These are phyloP conservation scores for Gloeostereum incarnatum DNA, from an alignment of 768 basidiomycete genomes.

Conservation along the genomic window DNA sequence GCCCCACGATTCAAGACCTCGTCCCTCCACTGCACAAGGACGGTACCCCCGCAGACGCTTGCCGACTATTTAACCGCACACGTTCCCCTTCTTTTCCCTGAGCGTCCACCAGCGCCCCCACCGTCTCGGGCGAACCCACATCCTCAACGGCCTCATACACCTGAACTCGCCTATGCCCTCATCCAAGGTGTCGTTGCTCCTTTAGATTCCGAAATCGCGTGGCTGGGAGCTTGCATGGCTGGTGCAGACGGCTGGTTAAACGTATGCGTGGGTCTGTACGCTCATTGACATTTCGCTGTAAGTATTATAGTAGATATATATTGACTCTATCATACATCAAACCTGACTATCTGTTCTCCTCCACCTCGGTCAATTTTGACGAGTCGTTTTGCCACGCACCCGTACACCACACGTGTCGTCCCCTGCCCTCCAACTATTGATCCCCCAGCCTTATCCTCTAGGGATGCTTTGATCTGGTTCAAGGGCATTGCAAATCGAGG, in stretches of 20 bases:
- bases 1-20: constrained; percentile 86
- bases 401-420: constrained; percentile 58
- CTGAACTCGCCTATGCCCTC: constrained; percentile 64
- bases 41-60: constrained; percentile 68
- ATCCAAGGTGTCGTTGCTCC: constrained; percentile 83
- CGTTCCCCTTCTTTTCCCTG: constrained; percentile 73
- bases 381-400: constrained; percentile 73
- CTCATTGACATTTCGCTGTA: constrained; percentile 6
- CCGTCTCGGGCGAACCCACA: constrained; percentile 30
- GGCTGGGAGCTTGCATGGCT: constrained; percentile 87
- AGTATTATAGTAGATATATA: too few relatives aligned
- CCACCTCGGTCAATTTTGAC: constrained; percentile 69
- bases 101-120: constrained; percentile 32
- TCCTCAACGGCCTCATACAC: constrained; percentile 21
- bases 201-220: constrained; percentile 82
- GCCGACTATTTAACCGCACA: constrained; percentile 58
- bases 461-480: constrained; percentile 48
- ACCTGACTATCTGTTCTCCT: constrained; percentile 68
- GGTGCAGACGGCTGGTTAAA: constrained; percentile 96
- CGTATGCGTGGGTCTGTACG: constrained; percentile 64
- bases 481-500: constrained; percentile 51
- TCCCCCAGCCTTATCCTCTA: constrained; percentile 32
- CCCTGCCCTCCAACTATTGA: constrained; percentile 25
- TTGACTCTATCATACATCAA: constrained; percentile 35
- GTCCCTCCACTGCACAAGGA: constrained; percentile 73